These are phyloP conservation scores for Metschnikowia shivogae DNA, from an alignment of 805 yeast species.

Conservation along the genomic window DNA sequence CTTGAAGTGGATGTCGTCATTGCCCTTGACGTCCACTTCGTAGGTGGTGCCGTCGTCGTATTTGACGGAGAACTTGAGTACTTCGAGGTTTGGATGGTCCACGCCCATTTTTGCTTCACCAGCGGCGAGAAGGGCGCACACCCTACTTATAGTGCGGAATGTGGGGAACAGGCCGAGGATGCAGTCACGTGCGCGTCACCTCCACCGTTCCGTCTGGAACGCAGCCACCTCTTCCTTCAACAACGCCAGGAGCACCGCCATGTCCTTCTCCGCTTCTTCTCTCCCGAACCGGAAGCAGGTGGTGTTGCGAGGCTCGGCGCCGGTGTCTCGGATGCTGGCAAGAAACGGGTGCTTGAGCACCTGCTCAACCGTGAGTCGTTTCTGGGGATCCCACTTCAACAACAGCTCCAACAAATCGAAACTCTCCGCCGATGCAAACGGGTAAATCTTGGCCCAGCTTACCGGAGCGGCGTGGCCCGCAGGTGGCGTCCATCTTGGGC, in stretches of 20 bases:
- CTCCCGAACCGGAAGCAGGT: slow-evolving; percentile 62
- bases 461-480: slow-evolving; percentile 39
- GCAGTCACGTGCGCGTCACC: background rate
- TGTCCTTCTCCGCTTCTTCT: slow-evolving; percentile 38
- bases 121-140: too few relatives aligned
- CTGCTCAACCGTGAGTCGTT: slow-evolving; percentile 51
- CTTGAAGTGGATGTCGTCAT: slow-evolving; percentile 24
- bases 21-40: slow-evolving; percentile 26
- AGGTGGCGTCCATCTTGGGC: slow-evolving; percentile 21
- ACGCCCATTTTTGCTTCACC: slow-evolving; percentile 11
- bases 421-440: slow-evolving; percentile 54
- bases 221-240: slow-evolving; percentile 21
- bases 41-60: slow-evolving; percentile 28
- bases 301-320: slow-evolving; percentile 53
- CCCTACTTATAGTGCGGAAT: background rate
- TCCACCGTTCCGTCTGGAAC: slow-evolving; percentile 15
- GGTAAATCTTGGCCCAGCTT: slow-evolving; percentile 54
- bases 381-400: slow-evolving; percentile 59
- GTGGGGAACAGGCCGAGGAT: background rate
- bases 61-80: slow-evolving; percentile 27
- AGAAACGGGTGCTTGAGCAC: slow-evolving; percentile 59
- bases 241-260: slow-evolving; percentile 15
- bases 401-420: slow-evolving; percentile 50
- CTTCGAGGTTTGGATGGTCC: slow-evolving; percentile 30
- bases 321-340: slow-evolving; percentile 45